Evolutionary conservation across 306 rosid species (phyloP).

Genomic region (Ammopiptanthus mongolicus): DNA sequence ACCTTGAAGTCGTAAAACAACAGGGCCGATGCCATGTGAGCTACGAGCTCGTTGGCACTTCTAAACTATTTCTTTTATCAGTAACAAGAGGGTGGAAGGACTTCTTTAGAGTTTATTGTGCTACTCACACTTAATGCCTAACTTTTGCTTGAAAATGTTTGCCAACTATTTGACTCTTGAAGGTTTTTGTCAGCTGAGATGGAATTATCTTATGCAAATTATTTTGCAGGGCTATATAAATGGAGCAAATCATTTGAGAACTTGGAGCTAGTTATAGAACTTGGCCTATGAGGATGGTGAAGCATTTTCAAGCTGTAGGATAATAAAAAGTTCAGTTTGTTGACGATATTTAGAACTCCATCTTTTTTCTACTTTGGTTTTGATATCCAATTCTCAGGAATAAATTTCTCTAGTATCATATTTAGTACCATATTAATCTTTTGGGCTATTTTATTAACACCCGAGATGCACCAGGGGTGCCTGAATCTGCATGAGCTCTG

Average conservation of each 20-base stretch:
- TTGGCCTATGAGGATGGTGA: slow-evolving; percentile 25
- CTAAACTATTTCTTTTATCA: background rate
- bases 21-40: no score
- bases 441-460: slow-evolving; percentile 40
- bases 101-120: background rate
- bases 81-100: background rate
- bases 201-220: slow-evolving; percentile 17
- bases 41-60: no score
- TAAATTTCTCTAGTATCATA: slow-evolving; percentile 30
- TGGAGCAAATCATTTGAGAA: slow-evolving; percentile 29
- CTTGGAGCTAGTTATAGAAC: slow-evolving; percentile 30
- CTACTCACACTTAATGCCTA: background rate
- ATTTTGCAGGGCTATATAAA: slow-evolving; percentile 42
- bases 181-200: background rate
- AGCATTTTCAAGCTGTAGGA: slow-evolving; percentile 35
- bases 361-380: slow-evolving; percentile 17
- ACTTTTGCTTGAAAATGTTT: background rate
- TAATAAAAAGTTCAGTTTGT: slow-evolving; percentile 48
- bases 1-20: no score
- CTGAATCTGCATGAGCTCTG: slow-evolving; percentile 58
- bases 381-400: slow-evolving; percentile 36
- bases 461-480: slow-evolving; percentile 99
- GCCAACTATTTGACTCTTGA: background rate
- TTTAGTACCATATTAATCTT: background rate
- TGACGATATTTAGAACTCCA: slow-evolving; percentile 26